A percentile compares a stretch with the other conserved stretches of the same genome.
phyloP scores from a whole-genome alignment of 495 filamentous ascomycete species.

The Lichenothelia convexa region DNA sequence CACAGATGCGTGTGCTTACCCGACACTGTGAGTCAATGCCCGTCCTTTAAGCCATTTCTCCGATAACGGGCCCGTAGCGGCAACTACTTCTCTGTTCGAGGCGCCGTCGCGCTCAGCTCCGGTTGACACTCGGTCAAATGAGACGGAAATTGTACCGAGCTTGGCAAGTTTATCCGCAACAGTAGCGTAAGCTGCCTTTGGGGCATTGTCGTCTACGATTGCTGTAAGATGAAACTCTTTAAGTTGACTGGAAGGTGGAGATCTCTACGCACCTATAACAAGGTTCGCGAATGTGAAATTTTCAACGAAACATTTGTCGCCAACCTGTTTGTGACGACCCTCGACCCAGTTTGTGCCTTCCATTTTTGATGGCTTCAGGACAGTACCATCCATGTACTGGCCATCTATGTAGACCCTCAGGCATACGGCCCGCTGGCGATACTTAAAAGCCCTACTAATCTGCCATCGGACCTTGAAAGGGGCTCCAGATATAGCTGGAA shows the following conservation, averaged over 20 bases:
- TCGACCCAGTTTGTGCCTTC: not conserved
- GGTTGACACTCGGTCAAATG: not conserved
- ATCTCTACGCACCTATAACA: not conserved
- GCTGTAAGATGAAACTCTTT: not conserved
- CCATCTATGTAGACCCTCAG: not conserved
- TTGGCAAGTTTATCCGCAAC: not conserved
- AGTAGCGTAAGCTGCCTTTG: not conserved
- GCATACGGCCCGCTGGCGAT: slow-evolving; percentile 1
- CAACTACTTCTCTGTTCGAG: slow-evolving; percentile 7
- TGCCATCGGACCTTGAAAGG: slow-evolving; percentile 1
- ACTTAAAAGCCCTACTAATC: not conserved
- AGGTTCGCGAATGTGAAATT: not conserved
- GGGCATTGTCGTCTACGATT: not conserved
- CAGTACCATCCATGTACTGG: not conserved
- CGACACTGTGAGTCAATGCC: slow-evolving; percentile 8
- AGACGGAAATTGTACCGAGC: not conserved
- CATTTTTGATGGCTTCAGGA: not conserved
- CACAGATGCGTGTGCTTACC: not conserved
- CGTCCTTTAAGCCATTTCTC: slow-evolving; percentile 13
- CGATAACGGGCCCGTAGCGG: slow-evolving; percentile 1
- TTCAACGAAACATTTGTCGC: not conserved
- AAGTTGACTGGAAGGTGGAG: not conserved
- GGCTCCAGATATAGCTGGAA: slow-evolving; percentile 5
- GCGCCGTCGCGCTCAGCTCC: not conserved
- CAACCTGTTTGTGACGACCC: not conserved